phyloP scores from a whole-genome alignment of 352 stramenopile species.

The Pythium folliculosum region DNA sequence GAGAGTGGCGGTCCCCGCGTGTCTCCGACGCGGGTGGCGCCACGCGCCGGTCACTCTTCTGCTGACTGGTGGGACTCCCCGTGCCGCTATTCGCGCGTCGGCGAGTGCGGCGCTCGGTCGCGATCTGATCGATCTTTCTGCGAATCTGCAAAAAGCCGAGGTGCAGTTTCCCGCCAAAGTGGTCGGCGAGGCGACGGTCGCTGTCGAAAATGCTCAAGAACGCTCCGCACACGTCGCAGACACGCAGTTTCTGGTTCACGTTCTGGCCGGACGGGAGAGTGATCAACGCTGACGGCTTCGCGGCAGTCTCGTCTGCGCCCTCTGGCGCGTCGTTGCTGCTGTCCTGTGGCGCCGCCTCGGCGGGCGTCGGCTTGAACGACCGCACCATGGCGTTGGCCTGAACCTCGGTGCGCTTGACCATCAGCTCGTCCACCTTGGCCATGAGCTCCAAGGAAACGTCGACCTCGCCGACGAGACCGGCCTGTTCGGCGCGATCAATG shows the following conservation, averaged over 20 bases:
- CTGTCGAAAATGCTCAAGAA: slow-evolving; percentile 93
- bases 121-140: slow-evolving; percentile 80
- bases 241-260: slow-evolving; percentile 83
- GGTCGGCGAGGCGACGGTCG: slow-evolving; percentile 85
- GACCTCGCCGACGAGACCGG: slow-evolving; percentile 57
- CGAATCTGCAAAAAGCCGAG: slow-evolving; percentile 90
- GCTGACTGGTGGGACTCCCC: slow-evolving; percentile 3
- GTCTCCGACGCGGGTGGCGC: background rate
- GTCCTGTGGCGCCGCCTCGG: slow-evolving; percentile 3
- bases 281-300: background rate
- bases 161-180: slow-evolving; percentile 92
- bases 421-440: slow-evolving; percentile 66
- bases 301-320: background rate
- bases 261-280: slow-evolving; percentile 29
- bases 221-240: slow-evolving; percentile 91
- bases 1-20: slow-evolving; percentile 28
- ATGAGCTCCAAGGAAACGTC: slow-evolving; percentile 62
- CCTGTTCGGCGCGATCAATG: slow-evolving; percentile 60
- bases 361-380: slow-evolving; percentile 33
- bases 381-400: slow-evolving; percentile 48
- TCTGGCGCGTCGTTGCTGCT: background rate
- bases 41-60: slow-evolving; percentile 5
- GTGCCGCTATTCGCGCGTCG: slow-evolving; percentile 14
- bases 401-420: slow-evolving; percentile 48
- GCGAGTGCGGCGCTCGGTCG: slow-evolving; percentile 36